These are phyloP conservation scores for Oryza australiensis DNA, from an alignment of 176 grass and related monocot species.

Conservation along the genomic window DNA sequence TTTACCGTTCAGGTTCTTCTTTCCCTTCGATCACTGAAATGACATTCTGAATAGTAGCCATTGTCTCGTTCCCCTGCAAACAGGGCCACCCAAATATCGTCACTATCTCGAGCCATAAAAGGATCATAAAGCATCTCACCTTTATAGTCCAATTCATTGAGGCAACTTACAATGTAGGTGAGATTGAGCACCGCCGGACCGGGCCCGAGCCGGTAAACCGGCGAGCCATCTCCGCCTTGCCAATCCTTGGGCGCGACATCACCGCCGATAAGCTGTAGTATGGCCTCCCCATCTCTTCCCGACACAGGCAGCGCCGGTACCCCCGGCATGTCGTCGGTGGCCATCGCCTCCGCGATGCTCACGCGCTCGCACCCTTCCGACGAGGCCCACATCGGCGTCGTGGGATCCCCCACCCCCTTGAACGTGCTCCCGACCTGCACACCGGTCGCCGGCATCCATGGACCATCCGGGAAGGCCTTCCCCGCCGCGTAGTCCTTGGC, in stretches of 20 bases:
- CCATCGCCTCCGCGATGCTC: conserved; percentile 54
- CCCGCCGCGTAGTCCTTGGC: conserved; percentile 65
- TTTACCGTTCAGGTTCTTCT: conserved; percentile 84
- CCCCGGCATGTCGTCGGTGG: conserved; percentile 57
- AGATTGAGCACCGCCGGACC: conserved; percentile 78
- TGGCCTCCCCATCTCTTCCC: conserved; percentile 63
- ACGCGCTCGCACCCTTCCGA: conserved; percentile 70
- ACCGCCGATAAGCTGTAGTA: conserved; percentile 57
- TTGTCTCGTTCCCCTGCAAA: conserved; percentile 77
- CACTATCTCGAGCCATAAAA: not conserved
- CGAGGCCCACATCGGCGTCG: conserved; percentile 77
- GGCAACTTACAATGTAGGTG: conserved; percentile 55
- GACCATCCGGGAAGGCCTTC: conserved; percentile 62
- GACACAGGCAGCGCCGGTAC: conserved; percentile 87
- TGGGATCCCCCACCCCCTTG: conserved; percentile 66
- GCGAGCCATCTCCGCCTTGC: conserved; percentile 61
- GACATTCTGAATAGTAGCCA: conserved; percentile 85
- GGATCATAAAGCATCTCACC: not conserved
- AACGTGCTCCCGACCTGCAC: conserved; percentile 81
- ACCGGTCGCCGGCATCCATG: conserved; percentile 74
- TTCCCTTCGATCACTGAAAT: conserved; percentile 85
- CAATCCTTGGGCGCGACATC: conserved; percentile 69
- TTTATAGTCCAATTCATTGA: not conserved
- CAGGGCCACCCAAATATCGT: not conserved
- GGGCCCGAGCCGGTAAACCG: conserved; percentile 64